phyloP scores from a whole-genome alignment of 441 rosid genomes.

The Eruca vesicaria region DNA sequence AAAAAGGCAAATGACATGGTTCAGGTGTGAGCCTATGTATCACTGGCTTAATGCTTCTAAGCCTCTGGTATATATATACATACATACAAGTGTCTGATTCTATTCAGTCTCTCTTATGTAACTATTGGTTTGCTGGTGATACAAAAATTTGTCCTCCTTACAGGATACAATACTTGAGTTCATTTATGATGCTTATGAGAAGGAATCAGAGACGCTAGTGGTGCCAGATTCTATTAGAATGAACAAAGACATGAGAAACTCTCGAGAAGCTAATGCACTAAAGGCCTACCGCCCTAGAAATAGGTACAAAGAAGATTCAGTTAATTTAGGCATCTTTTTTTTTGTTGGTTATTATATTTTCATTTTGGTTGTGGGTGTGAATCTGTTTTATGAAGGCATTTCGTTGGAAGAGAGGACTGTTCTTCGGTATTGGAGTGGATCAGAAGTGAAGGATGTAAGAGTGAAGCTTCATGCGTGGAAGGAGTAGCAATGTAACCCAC shows the following conservation, averaged over 20 bases:
- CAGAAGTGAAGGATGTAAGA: constrained; percentile 43
- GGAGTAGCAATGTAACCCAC: background rate
- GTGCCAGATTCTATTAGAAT: constrained; percentile 65
- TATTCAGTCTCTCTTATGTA: background rate
- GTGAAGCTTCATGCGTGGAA: constrained; percentile 19
- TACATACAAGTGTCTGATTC: background rate
- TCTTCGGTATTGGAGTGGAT: constrained; percentile 73
- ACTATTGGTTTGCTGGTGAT: background rate
- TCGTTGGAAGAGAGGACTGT: constrained; percentile 61
- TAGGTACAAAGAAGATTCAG: constrained; percentile 41
- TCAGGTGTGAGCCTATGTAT: constrained; percentile 73
- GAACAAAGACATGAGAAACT: constrained; percentile 49
- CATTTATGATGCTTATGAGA: constrained; percentile 58
- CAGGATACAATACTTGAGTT: constrained; percentile 74
- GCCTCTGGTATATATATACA: constrained; percentile 54
- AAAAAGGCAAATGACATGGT: constrained; percentile 94
- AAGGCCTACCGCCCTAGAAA: constrained; percentile 66
- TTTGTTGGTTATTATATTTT: background rate
- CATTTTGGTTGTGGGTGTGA: background rate
- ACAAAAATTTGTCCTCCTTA: background rate
- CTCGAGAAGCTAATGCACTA: constrained; percentile 51
- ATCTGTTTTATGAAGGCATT: constrained; percentile 54
- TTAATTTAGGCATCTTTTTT: no score
- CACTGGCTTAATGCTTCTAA: constrained; percentile 89
- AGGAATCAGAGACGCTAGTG: constrained; percentile 41